These are phyloP conservation scores for Fusarium cyanostomum DNA, from an alignment of 2,329 filamentous ascomycete genomes.

Conservation along the genomic window DNA sequence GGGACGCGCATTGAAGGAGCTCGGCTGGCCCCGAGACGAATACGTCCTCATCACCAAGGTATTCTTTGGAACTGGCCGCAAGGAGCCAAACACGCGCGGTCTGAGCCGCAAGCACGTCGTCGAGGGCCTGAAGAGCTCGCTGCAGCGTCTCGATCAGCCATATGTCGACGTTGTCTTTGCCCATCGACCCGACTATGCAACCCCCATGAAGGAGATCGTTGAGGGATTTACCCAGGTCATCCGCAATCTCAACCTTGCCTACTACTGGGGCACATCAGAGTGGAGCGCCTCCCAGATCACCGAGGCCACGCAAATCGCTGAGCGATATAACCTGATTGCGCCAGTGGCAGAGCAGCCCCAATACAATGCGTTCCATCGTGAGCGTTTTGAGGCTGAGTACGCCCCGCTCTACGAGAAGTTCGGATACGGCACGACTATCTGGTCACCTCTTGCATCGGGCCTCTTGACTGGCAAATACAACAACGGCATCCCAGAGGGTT, in stretches of 20 bases:
- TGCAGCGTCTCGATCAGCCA: slow-evolving; percentile 39
- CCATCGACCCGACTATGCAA: slow-evolving; percentile 39
- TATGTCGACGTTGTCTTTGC: slow-evolving; percentile 43
- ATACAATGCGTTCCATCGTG: slow-evolving; percentile 70
- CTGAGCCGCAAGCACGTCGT: slow-evolving; percentile 73
- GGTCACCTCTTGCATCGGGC: slow-evolving; percentile 64
- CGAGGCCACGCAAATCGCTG: slow-evolving; percentile 63
- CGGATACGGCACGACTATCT: slow-evolving; percentile 69
- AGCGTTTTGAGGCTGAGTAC: slow-evolving; percentile 71
- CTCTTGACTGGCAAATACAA: slow-evolving; percentile 74
- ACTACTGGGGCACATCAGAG: slow-evolving; percentile 67
- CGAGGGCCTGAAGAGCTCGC: slow-evolving; percentile 52
- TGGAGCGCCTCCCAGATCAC: slow-evolving; percentile 74
- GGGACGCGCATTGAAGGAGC: slow-evolving; percentile 66
- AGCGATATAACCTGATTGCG: slow-evolving; percentile 68
- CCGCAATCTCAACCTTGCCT: slow-evolving; percentile 41
- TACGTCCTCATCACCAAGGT: slow-evolving; percentile 61
- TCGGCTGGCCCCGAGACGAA: slow-evolving; percentile 67
- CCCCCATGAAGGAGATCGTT: slow-evolving; percentile 42
- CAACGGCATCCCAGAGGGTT: slow-evolving; percentile 63
- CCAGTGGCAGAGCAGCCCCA: slow-evolving; percentile 73
- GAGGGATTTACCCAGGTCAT: slow-evolving; percentile 43
- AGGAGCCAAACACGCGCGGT: slow-evolving; percentile 65
- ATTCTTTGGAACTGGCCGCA: slow-evolving; percentile 44
- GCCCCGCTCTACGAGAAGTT: slow-evolving; percentile 66